Conservation (phyloP, 164 flowering plant species). For the Tetrastigma voinierianum region DNA sequence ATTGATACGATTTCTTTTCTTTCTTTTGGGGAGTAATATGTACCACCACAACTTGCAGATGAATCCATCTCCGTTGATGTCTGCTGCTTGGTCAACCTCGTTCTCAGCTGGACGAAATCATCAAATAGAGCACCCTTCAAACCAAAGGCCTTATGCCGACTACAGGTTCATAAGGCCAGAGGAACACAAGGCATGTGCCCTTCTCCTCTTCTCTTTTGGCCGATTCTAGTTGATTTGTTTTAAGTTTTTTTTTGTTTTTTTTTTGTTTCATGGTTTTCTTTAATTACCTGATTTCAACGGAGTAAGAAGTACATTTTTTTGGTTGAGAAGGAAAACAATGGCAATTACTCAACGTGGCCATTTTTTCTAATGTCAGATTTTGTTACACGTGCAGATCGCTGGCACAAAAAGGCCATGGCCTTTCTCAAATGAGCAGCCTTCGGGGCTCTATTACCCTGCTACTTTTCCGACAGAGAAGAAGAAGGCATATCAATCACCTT, state of each 20-base stretch:
- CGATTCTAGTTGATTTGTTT: neutral
- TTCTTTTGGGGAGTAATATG: neutral
- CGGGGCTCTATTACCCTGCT: neutral
- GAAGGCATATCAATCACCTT: slow-evolving; percentile 3
- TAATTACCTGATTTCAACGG: neutral
- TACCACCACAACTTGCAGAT: slow-evolving; percentile 9
- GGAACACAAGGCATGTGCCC: slow-evolving; percentile 24
- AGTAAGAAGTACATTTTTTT: neutral
- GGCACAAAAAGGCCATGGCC: slow-evolving; percentile 19
- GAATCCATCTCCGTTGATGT: slow-evolving; percentile 7
- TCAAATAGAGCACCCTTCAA: slow-evolving; percentile 33
- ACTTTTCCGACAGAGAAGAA: neutral
- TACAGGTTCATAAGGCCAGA: slow-evolving; percentile 4
- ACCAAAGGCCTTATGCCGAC: slow-evolving; percentile 19
- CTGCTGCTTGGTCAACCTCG: slow-evolving; percentile 4
- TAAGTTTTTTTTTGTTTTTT: neutral
- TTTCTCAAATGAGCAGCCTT: slow-evolving; percentile 5
- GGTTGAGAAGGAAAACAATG: neutral
- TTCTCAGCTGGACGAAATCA: slow-evolving; percentile 12
- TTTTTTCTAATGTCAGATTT: neutral
- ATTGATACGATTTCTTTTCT: neutral
- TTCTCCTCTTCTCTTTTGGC: neutral
- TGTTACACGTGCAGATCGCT: slow-evolving; percentile 4
- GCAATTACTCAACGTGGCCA: neutral
- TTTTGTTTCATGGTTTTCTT: too few species aligned